phyloP scores from a whole-genome alignment of 768 basidiomycete genomes.

The Sarcomyxa edulis region DNA sequence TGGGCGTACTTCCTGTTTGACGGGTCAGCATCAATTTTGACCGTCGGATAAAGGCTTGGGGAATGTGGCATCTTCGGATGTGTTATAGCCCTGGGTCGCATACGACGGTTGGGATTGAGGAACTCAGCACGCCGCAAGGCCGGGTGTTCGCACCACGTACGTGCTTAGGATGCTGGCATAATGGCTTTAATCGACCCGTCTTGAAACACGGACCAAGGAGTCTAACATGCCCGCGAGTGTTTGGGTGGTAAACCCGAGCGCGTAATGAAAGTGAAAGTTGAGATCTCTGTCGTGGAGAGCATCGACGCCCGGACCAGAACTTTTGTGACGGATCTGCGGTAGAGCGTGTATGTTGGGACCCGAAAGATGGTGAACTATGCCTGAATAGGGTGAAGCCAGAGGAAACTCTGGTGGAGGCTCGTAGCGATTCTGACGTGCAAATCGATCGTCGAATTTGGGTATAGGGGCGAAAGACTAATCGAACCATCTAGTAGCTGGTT shows the following conservation, averaged over 20 bases:
- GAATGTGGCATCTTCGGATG: conserved; percentile 64
- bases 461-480: conserved; percentile 97
- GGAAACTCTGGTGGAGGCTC: conserved; percentile 95
- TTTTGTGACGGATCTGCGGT: conserved; percentile 7
- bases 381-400: conserved; percentile 90
- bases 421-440: conserved; percentile 96
- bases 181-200: conserved; percentile 77
- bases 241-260: no score
- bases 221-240: conserved; percentile 81
- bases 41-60: conserved; percentile 48
- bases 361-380: conserved; percentile 90
- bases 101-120: conserved; percentile 56
- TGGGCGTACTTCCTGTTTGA: no score
- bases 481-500: conserved; percentile 93
- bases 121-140: conserved; percentile 55
- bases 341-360: conserved; percentile 87
- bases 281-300: no score
- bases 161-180: no score
- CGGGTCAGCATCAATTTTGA: conserved; percentile 68
- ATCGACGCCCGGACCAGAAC: conserved; percentile 7
- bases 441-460: conserved; percentile 94
- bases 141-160: no score
- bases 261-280: no score
- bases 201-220: conserved; percentile 87
- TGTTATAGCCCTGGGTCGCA: conserved; percentile 59